Base-by-base conservation (phyloP, 106 monocot genomes). In the Dactylorhiza incarnata region DNA sequence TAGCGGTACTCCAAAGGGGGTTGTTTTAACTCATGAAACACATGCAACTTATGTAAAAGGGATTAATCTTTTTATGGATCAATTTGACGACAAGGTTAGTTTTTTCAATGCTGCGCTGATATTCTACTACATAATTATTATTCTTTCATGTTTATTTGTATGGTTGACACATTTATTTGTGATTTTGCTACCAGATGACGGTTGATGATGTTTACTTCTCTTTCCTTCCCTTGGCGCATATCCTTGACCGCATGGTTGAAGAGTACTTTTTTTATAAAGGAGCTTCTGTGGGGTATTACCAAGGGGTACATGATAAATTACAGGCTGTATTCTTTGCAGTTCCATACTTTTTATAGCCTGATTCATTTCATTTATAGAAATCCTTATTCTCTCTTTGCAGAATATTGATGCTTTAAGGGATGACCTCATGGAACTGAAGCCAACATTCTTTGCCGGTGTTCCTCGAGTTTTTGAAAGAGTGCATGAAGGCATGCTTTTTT, bases 401-500 rank as follows among this genome's bases (percentile, higher is more conserved):
- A 84, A 96, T 82, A 76, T 96, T 65, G 87, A 87, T 86, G 85
- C 81, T 71, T 75, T 97, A 62, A 91, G 89, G 59, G 96, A 97
- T 75, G 96, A 97, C 82, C 68, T 97, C 45, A 83, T 85, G 83
- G 96, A 97, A 79, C 51, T 97, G 68, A 97, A 89, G 75, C 96
- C 96, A 8, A 97, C 91, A 29, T 74, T 97, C 29, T 74, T 97
- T 48, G 93, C 87, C 80, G 93, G 96, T 45, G 96, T 97, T 19
- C 96, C 96, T 70, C 84, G 93, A 77, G 96, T 97, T 79, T 97
- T 86, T 79, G 96, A 93, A 79, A 93, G 81, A 91, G 46, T 97
- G 2, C 78, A 93, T 91, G 91, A 91, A 81, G 96, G 96, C 82
- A 82, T 63, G 69, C 8, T 45, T 69, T 8, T 69, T 37, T 37